Conservation (phyloP, 257 asterid genomes). For the Ilex aquifolium region DNA sequence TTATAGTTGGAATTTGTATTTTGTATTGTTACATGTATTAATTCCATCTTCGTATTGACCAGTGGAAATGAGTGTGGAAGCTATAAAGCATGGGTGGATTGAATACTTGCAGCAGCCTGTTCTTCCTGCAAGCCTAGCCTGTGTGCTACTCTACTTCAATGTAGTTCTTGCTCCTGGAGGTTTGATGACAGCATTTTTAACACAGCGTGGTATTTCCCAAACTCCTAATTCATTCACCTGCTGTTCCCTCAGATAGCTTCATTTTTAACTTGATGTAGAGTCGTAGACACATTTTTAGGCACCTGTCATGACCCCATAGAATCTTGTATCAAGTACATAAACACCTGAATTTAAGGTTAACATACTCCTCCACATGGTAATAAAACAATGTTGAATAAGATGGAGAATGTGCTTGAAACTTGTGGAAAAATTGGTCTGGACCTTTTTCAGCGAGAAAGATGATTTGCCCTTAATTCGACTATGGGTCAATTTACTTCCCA, state of each 20-base stretch:
- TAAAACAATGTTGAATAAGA: too few species aligned
- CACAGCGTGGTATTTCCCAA: constrained; percentile 66
- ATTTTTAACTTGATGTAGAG: neutral
- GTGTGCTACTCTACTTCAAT: constrained; percentile 81
- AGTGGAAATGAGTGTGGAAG: constrained; percentile 52
- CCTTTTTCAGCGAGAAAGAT: too few species aligned
- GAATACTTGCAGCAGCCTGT: constrained; percentile 94
- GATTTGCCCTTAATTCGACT: too few species aligned
- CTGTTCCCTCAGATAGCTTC: constrained; percentile 2
- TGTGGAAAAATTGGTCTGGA: too few species aligned
- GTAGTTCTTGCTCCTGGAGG: constrained; percentile 92
- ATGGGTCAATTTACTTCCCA: too few species aligned
- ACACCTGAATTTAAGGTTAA: too few species aligned
- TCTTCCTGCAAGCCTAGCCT: constrained; percentile 94
- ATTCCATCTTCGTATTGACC: constrained; percentile 17
- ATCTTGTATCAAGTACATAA: too few species aligned
- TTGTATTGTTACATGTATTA: constrained; percentile 16
- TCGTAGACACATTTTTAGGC: too few species aligned
- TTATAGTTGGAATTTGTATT: constrained; percentile 7
- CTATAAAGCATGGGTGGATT: constrained; percentile 82
- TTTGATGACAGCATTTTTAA: constrained; percentile 93
- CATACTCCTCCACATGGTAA: too few species aligned
- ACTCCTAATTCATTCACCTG: constrained; percentile 10
- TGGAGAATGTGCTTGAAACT: too few species aligned
- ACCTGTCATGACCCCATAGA: too few species aligned